phyloP scores from a whole-genome alignment of 345 rosid genomes.

The Leavenworthia alabamica region DNA sequence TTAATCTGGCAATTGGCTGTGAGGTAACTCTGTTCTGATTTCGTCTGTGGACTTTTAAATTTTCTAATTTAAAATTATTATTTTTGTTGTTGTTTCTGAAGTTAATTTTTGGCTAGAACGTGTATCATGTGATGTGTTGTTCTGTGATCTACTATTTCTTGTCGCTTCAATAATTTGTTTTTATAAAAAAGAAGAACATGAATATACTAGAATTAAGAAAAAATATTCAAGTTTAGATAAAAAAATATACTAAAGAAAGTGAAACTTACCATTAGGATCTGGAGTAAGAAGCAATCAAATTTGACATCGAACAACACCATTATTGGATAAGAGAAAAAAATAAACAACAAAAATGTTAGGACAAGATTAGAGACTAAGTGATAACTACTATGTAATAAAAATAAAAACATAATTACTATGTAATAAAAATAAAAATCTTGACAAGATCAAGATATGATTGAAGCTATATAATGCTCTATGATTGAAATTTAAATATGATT shows the following conservation, averaged over 20 bases:
- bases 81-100: no score
- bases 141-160: conserved; percentile 17
- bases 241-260: background rate
- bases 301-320: conserved; percentile 24
- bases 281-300: conserved; percentile 28
- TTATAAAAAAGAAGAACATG: background rate
- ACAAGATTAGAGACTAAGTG: background rate
- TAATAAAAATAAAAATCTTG: no score
- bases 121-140: conserved; percentile 18
- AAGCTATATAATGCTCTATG: background rate
- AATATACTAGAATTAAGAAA: background rate
- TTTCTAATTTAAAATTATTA: background rate
- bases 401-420: no score
- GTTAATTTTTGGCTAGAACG: conserved; percentile 4
- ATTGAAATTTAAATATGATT: conserved; percentile 2
- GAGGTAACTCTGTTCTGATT: conserved; percentile 22
- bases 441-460: no score
- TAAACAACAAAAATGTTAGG: conserved; percentile 1
- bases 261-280: conserved; percentile 88
- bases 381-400: background rate
- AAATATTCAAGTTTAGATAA: background rate
- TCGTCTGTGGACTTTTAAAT: conserved; percentile 19
- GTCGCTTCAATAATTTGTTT: background rate
- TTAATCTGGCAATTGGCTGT: conserved; percentile 2
- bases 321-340: conserved; percentile 4